Evolutionary conservation across 768 basidiomycete species (phyloP).

Genomic region (Steccherinum ochraceum): DNA sequence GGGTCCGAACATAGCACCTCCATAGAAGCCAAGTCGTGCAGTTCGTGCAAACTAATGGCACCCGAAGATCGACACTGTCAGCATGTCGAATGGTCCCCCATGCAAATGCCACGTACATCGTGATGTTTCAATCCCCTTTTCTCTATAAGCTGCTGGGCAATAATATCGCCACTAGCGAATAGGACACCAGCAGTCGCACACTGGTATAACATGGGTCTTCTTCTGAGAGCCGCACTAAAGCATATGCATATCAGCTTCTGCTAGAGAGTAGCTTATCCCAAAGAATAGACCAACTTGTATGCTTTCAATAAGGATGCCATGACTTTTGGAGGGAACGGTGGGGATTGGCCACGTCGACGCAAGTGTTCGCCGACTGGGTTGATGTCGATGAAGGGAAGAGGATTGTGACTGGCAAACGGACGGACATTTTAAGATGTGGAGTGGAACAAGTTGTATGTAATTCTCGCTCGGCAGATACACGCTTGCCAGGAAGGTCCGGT

Average conservation of each 20-base stretch:
- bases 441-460: background rate
- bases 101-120: conserved; percentile 47
- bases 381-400: background rate
- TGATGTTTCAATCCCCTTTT: conserved; percentile 55
- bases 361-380: background rate
- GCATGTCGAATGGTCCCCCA: background rate
- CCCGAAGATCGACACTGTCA: too few relatives aligned
- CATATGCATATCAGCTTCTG: conserved; percentile 4
- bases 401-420: background rate
- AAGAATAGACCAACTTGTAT: conserved; percentile 26
- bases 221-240: conserved; percentile 48
- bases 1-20: conserved; percentile 77
- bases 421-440: background rate
- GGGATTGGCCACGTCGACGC: background rate
- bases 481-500: too few relatives aligned
- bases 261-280: background rate
- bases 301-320: conserved; percentile 30
- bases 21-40: conserved; percentile 62
- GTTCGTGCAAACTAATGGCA: conserved; percentile 52
- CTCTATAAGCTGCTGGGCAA: conserved; percentile 86
- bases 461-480: background rate
- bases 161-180: conserved; percentile 70
- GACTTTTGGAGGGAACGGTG: background rate
- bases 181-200: conserved; percentile 59
- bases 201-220: conserved; percentile 57